phyloP scores from a whole-genome alignment of 2,329 filamentous ascomycete species.

The Alternaria conjuncta region DNA sequence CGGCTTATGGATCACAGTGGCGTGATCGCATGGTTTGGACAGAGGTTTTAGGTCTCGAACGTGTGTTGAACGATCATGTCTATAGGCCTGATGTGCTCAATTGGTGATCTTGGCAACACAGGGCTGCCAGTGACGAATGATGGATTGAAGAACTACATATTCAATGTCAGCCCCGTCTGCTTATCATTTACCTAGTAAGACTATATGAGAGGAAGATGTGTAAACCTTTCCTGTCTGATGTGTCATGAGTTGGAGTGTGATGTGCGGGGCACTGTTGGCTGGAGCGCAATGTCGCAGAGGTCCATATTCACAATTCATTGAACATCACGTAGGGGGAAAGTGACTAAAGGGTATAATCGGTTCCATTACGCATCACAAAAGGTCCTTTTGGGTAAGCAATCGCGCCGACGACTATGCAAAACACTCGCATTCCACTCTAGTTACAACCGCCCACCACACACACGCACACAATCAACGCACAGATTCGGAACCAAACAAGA shows the following conservation, averaged over 20 bases:
- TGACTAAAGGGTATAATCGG: background rate
- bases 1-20: background rate
- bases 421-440: constrained; percentile 2
- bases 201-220: background rate
- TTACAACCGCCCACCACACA: background rate
- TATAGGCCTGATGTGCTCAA: background rate
- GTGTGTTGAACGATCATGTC: background rate
- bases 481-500: background rate
- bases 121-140: background rate
- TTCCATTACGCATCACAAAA: constrained; percentile 3
- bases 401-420: constrained; percentile 2
- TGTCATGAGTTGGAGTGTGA: background rate
- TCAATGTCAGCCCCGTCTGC: background rate
- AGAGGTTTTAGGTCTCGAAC: background rate
- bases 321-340: background rate
- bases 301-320: too few relatives aligned
- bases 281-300: background rate
- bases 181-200: background rate
- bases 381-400: background rate
- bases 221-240: background rate
- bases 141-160: background rate
- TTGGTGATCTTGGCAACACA: background rate
- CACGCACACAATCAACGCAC: background rate
- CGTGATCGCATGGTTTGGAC: background rate
- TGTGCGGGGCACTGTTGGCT: background rate